phyloP scores from a whole-genome alignment of 78 protist species.

The Ministeria vibrans region DNA sequence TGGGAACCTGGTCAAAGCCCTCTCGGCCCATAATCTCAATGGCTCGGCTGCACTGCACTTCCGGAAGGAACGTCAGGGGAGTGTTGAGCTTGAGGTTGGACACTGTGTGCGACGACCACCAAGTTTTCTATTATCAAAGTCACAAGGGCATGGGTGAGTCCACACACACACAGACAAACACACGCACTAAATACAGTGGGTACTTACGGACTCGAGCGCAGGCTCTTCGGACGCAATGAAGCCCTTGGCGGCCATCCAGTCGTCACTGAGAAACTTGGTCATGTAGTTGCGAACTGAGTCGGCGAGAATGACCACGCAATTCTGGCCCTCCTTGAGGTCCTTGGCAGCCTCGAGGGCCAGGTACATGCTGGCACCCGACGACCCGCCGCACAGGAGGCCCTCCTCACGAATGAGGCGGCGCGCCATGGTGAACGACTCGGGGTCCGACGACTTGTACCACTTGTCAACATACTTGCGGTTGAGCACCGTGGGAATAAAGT shows the following conservation, averaged over 20 bases:
- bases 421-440: slow-evolving; percentile 71
- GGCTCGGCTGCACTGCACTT: slow-evolving; percentile 14
- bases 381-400: slow-evolving; percentile 76
- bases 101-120: slow-evolving; percentile 10
- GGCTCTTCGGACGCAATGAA: slow-evolving; percentile 27
- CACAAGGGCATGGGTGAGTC: too few relatives aligned
- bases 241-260: slow-evolving; percentile 77
- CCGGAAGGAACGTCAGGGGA: slow-evolving; percentile 19
- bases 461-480: slow-evolving; percentile 40
- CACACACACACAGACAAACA: too few relatives aligned
- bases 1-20: slow-evolving; percentile 45
- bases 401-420: slow-evolving; percentile 73
- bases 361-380: slow-evolving; percentile 72
- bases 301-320: slow-evolving; percentile 77
- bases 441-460: slow-evolving; percentile 80
- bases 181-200: too few relatives aligned
- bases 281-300: slow-evolving; percentile 88
- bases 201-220: background rate
- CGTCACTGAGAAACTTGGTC: slow-evolving; percentile 80
- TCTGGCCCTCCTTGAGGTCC: slow-evolving; percentile 29
- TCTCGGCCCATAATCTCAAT: background rate
- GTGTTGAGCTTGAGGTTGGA: background rate
- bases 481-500: slow-evolving; percentile 73
- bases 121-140: too few relatives aligned
- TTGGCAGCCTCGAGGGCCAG: slow-evolving; percentile 74